These are phyloP conservation scores for Coelastrella sp. DNA, from an alignment of 139 green algal species.

Conservation along the genomic window DNA sequence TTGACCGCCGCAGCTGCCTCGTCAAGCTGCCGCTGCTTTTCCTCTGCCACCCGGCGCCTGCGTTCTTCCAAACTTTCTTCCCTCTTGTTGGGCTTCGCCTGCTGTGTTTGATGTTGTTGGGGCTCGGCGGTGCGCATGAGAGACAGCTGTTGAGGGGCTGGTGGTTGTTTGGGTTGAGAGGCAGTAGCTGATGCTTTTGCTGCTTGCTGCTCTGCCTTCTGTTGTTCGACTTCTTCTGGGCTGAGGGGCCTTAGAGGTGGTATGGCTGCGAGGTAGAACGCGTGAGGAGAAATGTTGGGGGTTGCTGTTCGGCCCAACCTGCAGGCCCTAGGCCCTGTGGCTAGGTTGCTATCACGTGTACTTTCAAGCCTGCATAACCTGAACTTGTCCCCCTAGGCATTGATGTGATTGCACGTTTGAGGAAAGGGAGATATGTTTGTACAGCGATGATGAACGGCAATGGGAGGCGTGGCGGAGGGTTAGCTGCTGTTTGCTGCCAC, in stretches of 20 bases:
- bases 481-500: neutral
- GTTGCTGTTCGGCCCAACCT: neutral
- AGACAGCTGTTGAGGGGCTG: neutral
- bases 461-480: neutral
- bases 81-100: neutral
- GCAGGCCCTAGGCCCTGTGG: neutral
- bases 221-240: neutral
- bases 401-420: too few relatives aligned
- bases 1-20: neutral
- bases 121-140: neutral
- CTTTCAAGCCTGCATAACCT: too few relatives aligned
- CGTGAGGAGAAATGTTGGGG: neutral
- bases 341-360: neutral
- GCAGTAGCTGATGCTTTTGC: neutral
- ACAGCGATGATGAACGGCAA: neutral
- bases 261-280: neutral
- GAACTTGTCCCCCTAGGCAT: too few relatives aligned
- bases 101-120: neutral
- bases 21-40: neutral
- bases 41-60: neutral
- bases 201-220: slow-evolving; percentile 1
- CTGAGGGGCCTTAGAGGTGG: neutral
- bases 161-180: neutral
- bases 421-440: neutral
- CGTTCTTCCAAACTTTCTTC: neutral